Evolutionary conservation across 1,139 yeast genomes (phyloP), one percentile per base, ranked within the genome.

Genomic region (Hemisphaericaspora lyxosophila): DNA sequence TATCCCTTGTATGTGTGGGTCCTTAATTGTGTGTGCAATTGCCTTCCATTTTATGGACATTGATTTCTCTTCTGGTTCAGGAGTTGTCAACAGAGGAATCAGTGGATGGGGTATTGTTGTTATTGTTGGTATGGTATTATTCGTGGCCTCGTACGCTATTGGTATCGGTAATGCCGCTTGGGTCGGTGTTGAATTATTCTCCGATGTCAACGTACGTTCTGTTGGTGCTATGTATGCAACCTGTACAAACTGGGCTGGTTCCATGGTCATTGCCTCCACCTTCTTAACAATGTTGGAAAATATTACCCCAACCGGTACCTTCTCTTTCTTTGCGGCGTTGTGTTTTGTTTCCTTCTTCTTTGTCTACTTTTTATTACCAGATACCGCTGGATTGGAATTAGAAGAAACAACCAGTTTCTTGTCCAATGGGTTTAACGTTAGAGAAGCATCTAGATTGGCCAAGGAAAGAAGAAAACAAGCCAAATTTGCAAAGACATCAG

Each of bases 91-190:
- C 9, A 47, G 67, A 12, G 80, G 82, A 5, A 78, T 84, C 32
- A 67, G 80, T 26, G 82, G 87, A 2, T 89, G 97, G 96, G 95
- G 96, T 11, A 78, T 85, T 46, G 81, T 88, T 9, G 80, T 90
- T 41, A 83, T 92, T 46, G 72, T 89, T 24, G 83, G 88, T 45
- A 88, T 89, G 88, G 87, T 90, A 50, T 60, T 80, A 38, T 92
- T 76, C 55, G 96, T 89, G 36, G 96, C 95, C 5, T 81, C 85
- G 44, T 90, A 89, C 59, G 96, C 97, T 31, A 70, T 87, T 48
- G 97, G 97, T 51, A 86, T 89, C 50, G 98, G 98, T 62, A 88
- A 90, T 58, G 90, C 88, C 43, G 97, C 98, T 35, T 90, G 98
- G 98, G 96, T 92, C 54, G 97, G 95, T 56, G 86, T 92, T 38